phyloP scores from a whole-genome alignment of 805 yeast species.

The Hanseniaspora thailandica region DNA sequence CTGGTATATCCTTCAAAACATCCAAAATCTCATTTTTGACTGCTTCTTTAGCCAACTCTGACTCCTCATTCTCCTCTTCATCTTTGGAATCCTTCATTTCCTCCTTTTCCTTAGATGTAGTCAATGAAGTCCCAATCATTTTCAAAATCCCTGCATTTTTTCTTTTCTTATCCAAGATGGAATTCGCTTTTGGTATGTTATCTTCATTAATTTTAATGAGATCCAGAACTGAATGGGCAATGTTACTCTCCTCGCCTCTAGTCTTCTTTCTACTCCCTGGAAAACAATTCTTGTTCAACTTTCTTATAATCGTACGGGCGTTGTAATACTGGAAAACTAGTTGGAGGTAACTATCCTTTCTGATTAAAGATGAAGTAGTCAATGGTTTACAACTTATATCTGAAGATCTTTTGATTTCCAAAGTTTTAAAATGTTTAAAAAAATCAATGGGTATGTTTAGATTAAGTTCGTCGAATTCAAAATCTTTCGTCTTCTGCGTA shows the following conservation, averaged over 20 bases:
- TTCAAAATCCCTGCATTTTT: slow-evolving; percentile 6
- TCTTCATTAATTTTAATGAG: slow-evolving; percentile 15
- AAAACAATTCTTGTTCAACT: slow-evolving; percentile 7
- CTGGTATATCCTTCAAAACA: background rate
- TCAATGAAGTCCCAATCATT: background rate
- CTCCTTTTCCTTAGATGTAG: background rate
- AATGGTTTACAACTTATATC: slow-evolving; percentile 11
- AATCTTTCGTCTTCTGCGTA: too few relatives aligned
- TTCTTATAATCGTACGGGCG: slow-evolving; percentile 13
- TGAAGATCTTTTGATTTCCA: slow-evolving; percentile 15
- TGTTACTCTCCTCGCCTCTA: slow-evolving; percentile 9
- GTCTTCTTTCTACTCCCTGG: slow-evolving; percentile 4
- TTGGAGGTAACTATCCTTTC: slow-evolving; percentile 7
- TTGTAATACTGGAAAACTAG: slow-evolving; percentile 13
- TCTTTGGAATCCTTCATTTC: too few relatives aligned
- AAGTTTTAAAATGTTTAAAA: slow-evolving; percentile 1
- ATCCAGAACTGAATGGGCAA: slow-evolving; percentile 12
- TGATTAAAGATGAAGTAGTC: slow-evolving; percentile 4
- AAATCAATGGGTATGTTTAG: background rate
- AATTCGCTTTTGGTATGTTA: slow-evolving; percentile 10
- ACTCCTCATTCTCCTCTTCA: background rate
- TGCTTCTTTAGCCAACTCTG: background rate
- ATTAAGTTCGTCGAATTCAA: background rate
- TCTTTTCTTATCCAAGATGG: slow-evolving; percentile 13
- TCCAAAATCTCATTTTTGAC: background rate